Conservation (phyloP, 139 green algal species). For the Zygnema circumcarinatum region DNA sequence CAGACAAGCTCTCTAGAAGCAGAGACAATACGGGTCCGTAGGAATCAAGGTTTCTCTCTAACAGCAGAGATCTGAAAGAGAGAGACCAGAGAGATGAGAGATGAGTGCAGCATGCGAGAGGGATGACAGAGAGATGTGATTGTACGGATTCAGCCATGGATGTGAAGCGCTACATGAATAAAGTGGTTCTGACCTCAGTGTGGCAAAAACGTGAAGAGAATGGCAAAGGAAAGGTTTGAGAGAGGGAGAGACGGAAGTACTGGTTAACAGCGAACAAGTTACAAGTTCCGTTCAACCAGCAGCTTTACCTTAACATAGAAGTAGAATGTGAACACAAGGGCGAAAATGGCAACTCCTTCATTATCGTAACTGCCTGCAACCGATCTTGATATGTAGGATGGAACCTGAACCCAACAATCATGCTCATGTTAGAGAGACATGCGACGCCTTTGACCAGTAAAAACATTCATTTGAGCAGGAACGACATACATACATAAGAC, state of each 20-base stretch:
- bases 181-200: too few relatives aligned
- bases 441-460: slow-evolving; percentile 1
- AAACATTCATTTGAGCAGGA: too few relatives aligned
- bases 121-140: too few relatives aligned
- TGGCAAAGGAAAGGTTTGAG: too few relatives aligned
- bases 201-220: too few relatives aligned
- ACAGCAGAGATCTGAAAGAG: neutral
- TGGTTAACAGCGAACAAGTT: too few relatives aligned
- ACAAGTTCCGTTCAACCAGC: too few relatives aligned
- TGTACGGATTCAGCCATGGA: too few relatives aligned
- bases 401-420: slow-evolving; percentile 53
- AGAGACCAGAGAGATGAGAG: neutral
- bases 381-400: slow-evolving; percentile 75
- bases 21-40: neutral
- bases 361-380: slow-evolving; percentile 78
- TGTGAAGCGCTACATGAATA: too few relatives aligned
- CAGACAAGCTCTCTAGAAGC: slow-evolving; percentile 11
- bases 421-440: slow-evolving; percentile 27
- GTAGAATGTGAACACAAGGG: slow-evolving; percentile 73
- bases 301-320: slow-evolving; percentile 64
- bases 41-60: neutral
- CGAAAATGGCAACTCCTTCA: slow-evolving; percentile 91
- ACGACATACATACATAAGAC: too few relatives aligned
- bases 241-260: too few relatives aligned
- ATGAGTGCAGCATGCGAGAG: too few relatives aligned